phyloP scores from a whole-genome alignment of 805 yeast genomes.

The Barnettozyma wickerhamii region DNA sequence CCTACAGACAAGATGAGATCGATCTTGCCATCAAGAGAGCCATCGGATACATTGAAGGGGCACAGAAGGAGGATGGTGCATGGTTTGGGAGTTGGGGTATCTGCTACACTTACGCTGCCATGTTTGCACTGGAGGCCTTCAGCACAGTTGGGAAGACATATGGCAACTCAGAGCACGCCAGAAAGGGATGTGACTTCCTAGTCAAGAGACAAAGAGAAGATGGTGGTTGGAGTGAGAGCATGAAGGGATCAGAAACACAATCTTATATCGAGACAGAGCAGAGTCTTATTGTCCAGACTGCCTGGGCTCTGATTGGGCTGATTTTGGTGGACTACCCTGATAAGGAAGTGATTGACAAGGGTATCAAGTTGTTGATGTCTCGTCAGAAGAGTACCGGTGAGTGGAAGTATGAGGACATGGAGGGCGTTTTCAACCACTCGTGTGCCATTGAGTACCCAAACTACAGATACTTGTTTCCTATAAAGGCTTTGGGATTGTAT shows the following conservation, averaged over 20 bases:
- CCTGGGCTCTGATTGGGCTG: conserved; percentile 88
- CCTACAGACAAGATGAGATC: conserved; percentile 65
- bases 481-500: conserved; percentile 87
- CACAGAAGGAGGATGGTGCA: conserved; percentile 79
- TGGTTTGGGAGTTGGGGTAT: conserved; percentile 99
- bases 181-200: conserved; percentile 81
- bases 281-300: conserved; percentile 80
- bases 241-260: conserved; percentile 82
- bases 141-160: conserved; percentile 64
- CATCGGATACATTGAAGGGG: conserved; percentile 58
- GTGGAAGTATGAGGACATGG: conserved; percentile 79
- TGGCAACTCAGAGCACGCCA: conserved; percentile 54
- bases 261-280: conserved; percentile 61
- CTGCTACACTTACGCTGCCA: conserved; percentile 91
- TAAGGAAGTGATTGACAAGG: conserved; percentile 53
- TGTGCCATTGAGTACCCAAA: conserved; percentile 95
- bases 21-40: conserved; percentile 69
- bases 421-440: conserved; percentile 95
- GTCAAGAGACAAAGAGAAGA: conserved; percentile 71
- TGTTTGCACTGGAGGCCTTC: conserved; percentile 96
- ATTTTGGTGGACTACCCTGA: conserved; percentile 80
- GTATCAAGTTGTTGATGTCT: conserved; percentile 55
- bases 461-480: conserved; percentile 82
- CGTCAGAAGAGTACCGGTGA: conserved; percentile 76
- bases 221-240: conserved; percentile 98